Conservation (phyloP, 2,329 filamentous ascomycete species). For the Penicillium oxalicum region DNA sequence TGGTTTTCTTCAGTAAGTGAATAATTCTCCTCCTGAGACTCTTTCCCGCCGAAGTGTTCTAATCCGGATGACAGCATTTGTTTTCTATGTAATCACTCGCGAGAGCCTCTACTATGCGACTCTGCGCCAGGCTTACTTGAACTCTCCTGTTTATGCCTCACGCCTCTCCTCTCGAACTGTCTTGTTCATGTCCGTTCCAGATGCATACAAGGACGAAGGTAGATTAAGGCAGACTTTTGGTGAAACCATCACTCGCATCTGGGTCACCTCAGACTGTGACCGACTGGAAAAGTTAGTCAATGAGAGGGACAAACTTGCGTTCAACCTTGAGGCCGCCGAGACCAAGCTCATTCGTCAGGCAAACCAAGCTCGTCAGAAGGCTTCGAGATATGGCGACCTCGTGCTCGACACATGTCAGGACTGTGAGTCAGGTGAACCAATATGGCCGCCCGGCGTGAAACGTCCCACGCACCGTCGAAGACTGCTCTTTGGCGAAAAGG, state of each 20-base stretch:
- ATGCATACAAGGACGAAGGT: conserved; percentile 66
- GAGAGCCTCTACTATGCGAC: conserved; percentile 90
- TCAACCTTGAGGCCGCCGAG: conserved; percentile 79
- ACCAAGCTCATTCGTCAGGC: conserved; percentile 74
- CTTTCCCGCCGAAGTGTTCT: background rate
- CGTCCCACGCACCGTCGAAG: conserved; percentile 68
- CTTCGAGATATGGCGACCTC: conserved; percentile 34
- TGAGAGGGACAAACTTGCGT: conserved; percentile 69
- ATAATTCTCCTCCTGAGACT: background rate
- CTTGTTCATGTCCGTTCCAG: conserved; percentile 78
- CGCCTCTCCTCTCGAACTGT: conserved; percentile 85
- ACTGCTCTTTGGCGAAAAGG: conserved; percentile 66
- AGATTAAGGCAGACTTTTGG: conserved; percentile 75
- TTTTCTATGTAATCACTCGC: conserved; percentile 78
- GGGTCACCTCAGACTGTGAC: conserved; percentile 72
- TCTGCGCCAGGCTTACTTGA: conserved; percentile 80
- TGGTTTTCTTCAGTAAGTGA: conserved; percentile 66
- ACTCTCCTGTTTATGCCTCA: conserved; percentile 74
- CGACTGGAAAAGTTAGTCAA: conserved; percentile 72
- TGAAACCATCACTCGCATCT: conserved; percentile 69
- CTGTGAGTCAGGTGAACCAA: conserved; percentile 25
- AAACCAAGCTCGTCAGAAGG: conserved; percentile 63
- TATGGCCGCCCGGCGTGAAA: conserved; percentile 39
- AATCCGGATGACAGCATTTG: conserved; percentile 50
- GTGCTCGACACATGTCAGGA: conserved; percentile 22